Conservation (phyloP, 495 filamentous ascomycete species). For the Penicillium alfredii region DNA sequence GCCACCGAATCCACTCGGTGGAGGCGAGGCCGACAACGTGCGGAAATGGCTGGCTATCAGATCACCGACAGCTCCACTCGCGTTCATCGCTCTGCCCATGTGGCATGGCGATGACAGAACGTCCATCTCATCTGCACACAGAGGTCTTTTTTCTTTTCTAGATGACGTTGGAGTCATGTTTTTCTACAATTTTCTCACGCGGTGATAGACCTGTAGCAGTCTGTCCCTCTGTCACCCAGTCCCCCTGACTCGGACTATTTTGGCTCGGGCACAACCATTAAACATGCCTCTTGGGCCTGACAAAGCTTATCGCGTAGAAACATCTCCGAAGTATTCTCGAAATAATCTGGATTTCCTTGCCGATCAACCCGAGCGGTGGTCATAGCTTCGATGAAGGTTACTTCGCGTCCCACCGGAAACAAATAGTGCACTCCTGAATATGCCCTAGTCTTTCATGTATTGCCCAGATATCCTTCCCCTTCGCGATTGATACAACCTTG, state of each 20-base stretch:
- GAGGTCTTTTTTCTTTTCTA: too few relatives aligned
- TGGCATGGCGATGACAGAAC: too few relatives aligned
- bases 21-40: constrained; percentile 27
- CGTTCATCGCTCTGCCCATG: too few relatives aligned
- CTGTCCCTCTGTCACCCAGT: not conserved
- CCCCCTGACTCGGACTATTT: not conserved
- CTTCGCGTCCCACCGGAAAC: constrained; percentile 3
- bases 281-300: not conserved
- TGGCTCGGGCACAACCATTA: not conserved
- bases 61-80: too few relatives aligned
- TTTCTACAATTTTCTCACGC: too few relatives aligned
- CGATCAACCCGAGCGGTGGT: constrained; percentile 8
- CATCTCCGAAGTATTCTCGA: constrained; percentile 9
- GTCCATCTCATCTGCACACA: too few relatives aligned
- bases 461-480: too few relatives aligned
- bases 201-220: too few relatives aligned
- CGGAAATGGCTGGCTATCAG: constrained; percentile 31
- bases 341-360: constrained; percentile 8
- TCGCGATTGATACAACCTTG: too few relatives aligned
- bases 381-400: constrained; percentile 14
- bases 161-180: too few relatives aligned
- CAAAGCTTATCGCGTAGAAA: constrained; percentile 6
- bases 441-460: constrained; percentile 3
- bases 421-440: constrained; percentile 7
- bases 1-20: too few relatives aligned